Percentiles rank a stretch among this genome's conserved stretches.
Evolutionary conservation across 1,139 yeast species (phyloP).

Genomic region (Geotrichum restrictum): DNA sequence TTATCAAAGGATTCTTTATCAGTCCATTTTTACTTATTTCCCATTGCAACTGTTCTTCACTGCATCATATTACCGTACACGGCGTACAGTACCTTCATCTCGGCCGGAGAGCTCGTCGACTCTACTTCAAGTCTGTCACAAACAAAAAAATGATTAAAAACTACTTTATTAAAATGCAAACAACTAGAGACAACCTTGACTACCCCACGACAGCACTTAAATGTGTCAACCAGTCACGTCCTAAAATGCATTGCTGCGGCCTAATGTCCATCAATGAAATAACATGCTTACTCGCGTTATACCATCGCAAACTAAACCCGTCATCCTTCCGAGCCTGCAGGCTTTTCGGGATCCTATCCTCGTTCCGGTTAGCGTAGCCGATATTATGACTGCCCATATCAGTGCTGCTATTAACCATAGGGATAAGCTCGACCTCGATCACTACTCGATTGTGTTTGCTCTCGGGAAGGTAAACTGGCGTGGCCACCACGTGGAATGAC

Average conservation of each 20-base stretch:
- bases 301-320: slow-evolving; percentile 2
- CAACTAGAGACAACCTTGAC: not conserved
- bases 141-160: not conserved
- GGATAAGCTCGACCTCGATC: slow-evolving; percentile 11
- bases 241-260: slow-evolving; percentile 19
- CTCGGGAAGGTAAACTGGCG: slow-evolving; percentile 11
- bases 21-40: too few species aligned
- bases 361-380: too few species aligned
- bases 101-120: too few species aligned
- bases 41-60: too few species aligned
- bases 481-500: slow-evolving; percentile 15
- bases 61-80: too few species aligned
- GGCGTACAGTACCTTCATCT: too few species aligned
- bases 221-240: slow-evolving; percentile 18
- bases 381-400: too few species aligned
- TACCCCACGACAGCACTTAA: not conserved
- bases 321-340: not conserved
- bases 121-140: too few species aligned
- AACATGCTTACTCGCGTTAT: not conserved
- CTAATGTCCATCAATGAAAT: slow-evolving; percentile 12
- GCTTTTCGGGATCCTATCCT: not conserved
- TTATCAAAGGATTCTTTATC: too few species aligned
- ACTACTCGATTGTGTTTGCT: slow-evolving; percentile 12
- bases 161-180: too few species aligned
- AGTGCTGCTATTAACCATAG: too few species aligned